Evolutionary conservation across 176 grass and related monocot species (phyloP).

Genomic region (Echinochloa phyllopogon): DNA sequence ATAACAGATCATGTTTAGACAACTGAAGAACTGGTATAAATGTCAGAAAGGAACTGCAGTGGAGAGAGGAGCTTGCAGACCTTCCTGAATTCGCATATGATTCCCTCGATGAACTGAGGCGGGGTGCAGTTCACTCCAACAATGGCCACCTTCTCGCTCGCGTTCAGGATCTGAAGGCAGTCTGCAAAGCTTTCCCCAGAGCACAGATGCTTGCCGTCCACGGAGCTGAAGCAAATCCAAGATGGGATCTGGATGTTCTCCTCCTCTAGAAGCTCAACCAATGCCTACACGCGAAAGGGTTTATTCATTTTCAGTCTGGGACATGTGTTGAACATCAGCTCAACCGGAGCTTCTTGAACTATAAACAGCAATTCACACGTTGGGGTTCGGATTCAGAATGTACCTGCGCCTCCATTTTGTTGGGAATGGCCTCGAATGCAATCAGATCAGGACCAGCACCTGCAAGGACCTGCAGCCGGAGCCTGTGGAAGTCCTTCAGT

Average conservation of each 20-base stretch:
- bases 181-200: slow-evolving; percentile 74
- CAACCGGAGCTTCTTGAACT: not conserved
- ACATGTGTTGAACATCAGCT: not conserved
- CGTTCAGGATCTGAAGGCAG: slow-evolving; percentile 64
- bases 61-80: slow-evolving; percentile 16
- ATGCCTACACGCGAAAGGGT: slow-evolving; percentile 44
- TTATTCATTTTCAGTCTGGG: not conserved
- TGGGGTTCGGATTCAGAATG: not conserved
- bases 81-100: slow-evolving; percentile 71
- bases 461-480: slow-evolving; percentile 73
- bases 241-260: slow-evolving; percentile 76
- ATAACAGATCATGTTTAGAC: not conserved
- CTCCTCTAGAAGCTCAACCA: slow-evolving; percentile 73
- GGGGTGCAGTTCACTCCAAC: slow-evolving; percentile 86
- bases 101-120: slow-evolving; percentile 70
- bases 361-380: not conserved
- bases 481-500: slow-evolving; percentile 84
- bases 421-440: slow-evolving; percentile 86
- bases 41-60: not conserved
- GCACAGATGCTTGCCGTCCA: slow-evolving; percentile 64
- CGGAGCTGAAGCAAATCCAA: slow-evolving; percentile 88
- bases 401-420: slow-evolving; percentile 81
- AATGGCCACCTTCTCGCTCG: slow-evolving; percentile 53
- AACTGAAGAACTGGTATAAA: not conserved
- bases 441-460: slow-evolving; percentile 67